phyloP scores from a whole-genome alignment of 2,329 filamentous ascomycete species.

The Neonectria ditissima region DNA sequence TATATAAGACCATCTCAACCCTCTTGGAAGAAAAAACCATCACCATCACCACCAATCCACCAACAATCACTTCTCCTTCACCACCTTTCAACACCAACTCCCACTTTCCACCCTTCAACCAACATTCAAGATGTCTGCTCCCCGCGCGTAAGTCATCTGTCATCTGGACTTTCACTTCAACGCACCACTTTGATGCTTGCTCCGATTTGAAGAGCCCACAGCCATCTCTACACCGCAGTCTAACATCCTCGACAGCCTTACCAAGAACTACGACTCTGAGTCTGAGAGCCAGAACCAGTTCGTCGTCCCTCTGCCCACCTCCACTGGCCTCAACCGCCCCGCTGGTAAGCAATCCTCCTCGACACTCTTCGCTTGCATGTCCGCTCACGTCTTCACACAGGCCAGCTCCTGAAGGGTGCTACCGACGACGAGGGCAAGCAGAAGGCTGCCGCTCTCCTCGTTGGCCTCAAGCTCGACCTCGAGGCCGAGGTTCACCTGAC shows the following conservation, averaged over 20 bases:
- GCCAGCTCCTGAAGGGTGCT: slow-evolving; percentile 67
- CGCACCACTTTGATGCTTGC: neutral
- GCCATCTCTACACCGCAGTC: slow-evolving; percentile 2
- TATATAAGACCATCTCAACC: slow-evolving; percentile 42
- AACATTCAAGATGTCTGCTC: slow-evolving; percentile 45
- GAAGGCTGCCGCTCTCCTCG: slow-evolving; percentile 67
- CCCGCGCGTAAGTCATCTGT: slow-evolving; percentile 37
- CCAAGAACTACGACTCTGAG: slow-evolving; percentile 45
- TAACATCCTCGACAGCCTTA: slow-evolving; percentile 36
- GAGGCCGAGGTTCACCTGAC: slow-evolving; percentile 73
- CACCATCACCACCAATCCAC: slow-evolving; percentile 38
- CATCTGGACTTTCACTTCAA: neutral
- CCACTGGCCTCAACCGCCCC: slow-evolving; percentile 51
- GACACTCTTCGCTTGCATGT: slow-evolving; percentile 13
- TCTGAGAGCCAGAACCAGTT: slow-evolving; percentile 41
- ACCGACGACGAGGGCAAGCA: slow-evolving; percentile 68
- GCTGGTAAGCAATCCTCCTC: slow-evolving; percentile 40
- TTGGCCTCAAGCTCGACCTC: slow-evolving; percentile 73
- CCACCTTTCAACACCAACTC: slow-evolving; percentile 38
- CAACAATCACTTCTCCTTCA: neutral
- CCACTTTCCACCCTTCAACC: slow-evolving; percentile 18
- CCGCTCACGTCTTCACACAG: slow-evolving; percentile 45
- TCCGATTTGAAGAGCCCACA: slow-evolving; percentile 15
- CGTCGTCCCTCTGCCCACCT: slow-evolving; percentile 46
- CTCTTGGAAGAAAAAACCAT: slow-evolving; percentile 23